Evolutionary conservation across 306 rosid species (phyloP).

Genomic region (Glycine latifolia): DNA sequence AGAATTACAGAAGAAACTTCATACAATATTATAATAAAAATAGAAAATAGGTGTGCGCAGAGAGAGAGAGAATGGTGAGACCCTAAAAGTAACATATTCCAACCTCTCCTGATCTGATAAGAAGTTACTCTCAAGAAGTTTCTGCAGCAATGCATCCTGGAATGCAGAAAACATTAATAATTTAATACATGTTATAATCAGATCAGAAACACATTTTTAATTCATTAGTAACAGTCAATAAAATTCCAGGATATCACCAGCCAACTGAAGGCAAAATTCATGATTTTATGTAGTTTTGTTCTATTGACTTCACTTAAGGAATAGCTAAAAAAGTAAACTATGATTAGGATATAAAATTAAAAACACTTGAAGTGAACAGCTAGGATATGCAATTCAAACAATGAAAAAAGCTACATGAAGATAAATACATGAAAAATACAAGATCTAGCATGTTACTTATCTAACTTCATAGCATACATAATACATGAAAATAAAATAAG

Average conservation of each 20-base stretch:
- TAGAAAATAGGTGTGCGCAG: not conserved
- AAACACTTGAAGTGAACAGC: constrained; percentile 2
- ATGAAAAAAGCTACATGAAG: too few relatives aligned
- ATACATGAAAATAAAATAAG: constrained; percentile 24
- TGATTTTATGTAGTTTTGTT: constrained; percentile 8
- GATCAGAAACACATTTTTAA: constrained; percentile 30
- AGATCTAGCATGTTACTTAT: not conserved
- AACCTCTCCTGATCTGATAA: constrained; percentile 88
- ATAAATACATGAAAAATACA: not conserved
- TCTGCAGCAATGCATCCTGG: constrained; percentile 91
- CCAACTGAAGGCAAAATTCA: constrained; percentile 15
- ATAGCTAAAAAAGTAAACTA: not conserved
- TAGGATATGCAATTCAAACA: not conserved
- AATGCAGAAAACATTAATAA: constrained; percentile 44
- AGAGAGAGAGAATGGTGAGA: not conserved
- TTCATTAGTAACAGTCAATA: constrained; percentile 21
- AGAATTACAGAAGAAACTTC: constrained; percentile 32
- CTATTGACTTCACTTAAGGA: constrained; percentile 22
- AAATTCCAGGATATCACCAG: constrained; percentile 18
- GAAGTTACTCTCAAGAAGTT: constrained; percentile 66
- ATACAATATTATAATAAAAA: constrained; percentile 1
- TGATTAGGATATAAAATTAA: not conserved
- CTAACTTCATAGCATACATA: constrained; percentile 12
- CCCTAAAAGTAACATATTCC: constrained; percentile 41
- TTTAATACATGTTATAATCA: not conserved